These are phyloP conservation scores for Catunica adiposa DNA, from an alignment of 2,329 filamentous ascomycete species.

Conservation along the genomic window DNA sequence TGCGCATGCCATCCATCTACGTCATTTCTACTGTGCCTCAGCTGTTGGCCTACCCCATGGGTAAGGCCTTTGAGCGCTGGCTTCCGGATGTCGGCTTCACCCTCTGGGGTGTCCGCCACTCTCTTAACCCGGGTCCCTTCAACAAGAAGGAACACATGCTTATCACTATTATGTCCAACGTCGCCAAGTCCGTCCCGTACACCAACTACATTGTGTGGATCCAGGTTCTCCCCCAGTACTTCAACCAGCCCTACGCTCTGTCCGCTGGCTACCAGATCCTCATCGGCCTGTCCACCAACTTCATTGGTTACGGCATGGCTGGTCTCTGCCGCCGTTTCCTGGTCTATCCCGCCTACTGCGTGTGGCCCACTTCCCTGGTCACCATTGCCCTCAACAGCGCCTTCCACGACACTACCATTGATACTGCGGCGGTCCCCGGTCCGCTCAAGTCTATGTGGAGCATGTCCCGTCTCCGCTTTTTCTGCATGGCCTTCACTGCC, in stretches of 20 bases:
- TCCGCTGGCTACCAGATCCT: constrained; percentile 34
- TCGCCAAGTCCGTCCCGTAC: constrained; percentile 29
- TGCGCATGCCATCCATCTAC: constrained; percentile 34
- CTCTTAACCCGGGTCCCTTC: constrained; percentile 34
- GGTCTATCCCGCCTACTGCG: constrained; percentile 33
- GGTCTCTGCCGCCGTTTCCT: constrained; percentile 33
- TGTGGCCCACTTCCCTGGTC: constrained; percentile 37
- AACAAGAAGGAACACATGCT: constrained; percentile 41
- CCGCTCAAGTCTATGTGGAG: constrained; percentile 24
- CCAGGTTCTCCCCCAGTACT: constrained; percentile 31
- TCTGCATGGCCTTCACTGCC: constrained; percentile 25
- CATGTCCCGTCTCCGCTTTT: constrained; percentile 31
- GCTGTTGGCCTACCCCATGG: constrained; percentile 34
- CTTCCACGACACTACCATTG: constrained; percentile 27
- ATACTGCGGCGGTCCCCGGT: constrained; percentile 18
- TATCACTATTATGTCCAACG: constrained; percentile 40
- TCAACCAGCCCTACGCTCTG: constrained; percentile 33
- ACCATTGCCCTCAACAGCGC: constrained; percentile 34
- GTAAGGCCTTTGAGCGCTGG: constrained; percentile 27
- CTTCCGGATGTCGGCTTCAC: constrained; percentile 31
- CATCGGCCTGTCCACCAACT: constrained; percentile 34
- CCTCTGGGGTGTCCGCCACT: constrained; percentile 19
- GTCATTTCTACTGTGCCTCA: constrained; percentile 37
- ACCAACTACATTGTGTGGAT: constrained; percentile 34
- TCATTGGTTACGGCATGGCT: constrained; percentile 39